These are phyloP conservation scores for Colletotrichum zoysiae DNA, from an alignment of 2,329 filamentous ascomycete species.

Conservation along the genomic window DNA sequence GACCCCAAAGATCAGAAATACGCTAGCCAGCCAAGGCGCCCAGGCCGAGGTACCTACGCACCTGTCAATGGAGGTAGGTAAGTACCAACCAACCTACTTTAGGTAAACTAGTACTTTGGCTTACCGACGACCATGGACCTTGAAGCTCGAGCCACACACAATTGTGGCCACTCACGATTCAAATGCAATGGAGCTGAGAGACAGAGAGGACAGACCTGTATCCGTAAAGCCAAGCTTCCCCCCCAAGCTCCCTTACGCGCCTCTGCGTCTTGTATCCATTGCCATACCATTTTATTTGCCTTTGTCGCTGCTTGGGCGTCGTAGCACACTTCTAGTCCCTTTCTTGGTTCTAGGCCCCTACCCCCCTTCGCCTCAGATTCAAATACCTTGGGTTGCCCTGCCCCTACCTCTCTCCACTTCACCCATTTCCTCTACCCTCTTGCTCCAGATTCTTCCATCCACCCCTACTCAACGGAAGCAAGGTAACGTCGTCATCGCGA, in stretches of 20 bases:
- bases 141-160: constrained; percentile 32
- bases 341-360: constrained; percentile 3
- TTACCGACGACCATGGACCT: constrained; percentile 12
- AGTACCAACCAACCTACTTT: background rate
- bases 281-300: constrained; percentile 17
- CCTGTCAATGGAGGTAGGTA: no score
- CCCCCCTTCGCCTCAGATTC: constrained; percentile 13
- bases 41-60: background rate
- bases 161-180: constrained; percentile 31
- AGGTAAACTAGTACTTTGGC: background rate
- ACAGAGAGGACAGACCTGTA: background rate
- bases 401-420: constrained; percentile 14
- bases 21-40: background rate
- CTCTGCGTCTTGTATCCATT: constrained; percentile 9
- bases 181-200: constrained; percentile 13
- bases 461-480: constrained; percentile 8
- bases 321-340: constrained; percentile 1
- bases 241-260: constrained; percentile 25
- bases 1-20: background rate
- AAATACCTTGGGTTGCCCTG: constrained; percentile 31
- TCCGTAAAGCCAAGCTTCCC: constrained; percentile 27
- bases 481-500: constrained; percentile 9
- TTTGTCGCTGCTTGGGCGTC: constrained; percentile 16
- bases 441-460: background rate
- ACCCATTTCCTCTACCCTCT: background rate